These are phyloP conservation scores for Lupinus albus DNA, from an alignment of 306 rosid species.

Conservation along the genomic window DNA sequence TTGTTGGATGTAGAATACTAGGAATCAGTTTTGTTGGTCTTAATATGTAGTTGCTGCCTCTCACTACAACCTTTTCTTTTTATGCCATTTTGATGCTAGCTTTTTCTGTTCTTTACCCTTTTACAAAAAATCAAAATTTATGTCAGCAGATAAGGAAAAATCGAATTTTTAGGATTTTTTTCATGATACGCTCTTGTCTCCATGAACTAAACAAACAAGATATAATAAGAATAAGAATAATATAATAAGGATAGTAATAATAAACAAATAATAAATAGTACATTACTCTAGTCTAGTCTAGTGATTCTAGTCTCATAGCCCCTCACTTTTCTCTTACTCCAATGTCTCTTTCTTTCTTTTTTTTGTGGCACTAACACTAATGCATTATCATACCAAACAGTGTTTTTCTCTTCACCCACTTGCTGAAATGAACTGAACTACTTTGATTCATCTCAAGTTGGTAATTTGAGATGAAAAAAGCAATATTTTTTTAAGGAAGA, in stretches of 20 bases:
- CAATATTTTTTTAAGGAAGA: background rate
- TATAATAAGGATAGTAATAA: too few relatives aligned
- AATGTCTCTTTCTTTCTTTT: background rate
- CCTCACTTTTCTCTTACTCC: background rate
- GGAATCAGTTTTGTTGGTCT: slow-evolving; percentile 39
- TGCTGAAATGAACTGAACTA: background rate
- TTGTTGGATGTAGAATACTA: slow-evolving; percentile 45
- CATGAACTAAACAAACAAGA: slow-evolving; percentile 34
- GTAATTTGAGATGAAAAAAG: slow-evolving; percentile 6
- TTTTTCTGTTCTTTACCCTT: slow-evolving; percentile 34
- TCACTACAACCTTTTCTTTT: slow-evolving; percentile 8
- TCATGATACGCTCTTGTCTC: slow-evolving; percentile 76
- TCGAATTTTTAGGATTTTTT: slow-evolving; percentile 78
- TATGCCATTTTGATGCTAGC: slow-evolving; percentile 11
- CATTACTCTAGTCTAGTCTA: slow-evolving; percentile 31
- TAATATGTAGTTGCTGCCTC: slow-evolving; percentile 35
- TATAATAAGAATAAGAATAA: background rate
- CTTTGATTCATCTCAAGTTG: slow-evolving; percentile 24
- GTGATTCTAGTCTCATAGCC: background rate
- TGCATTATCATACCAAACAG: slow-evolving; percentile 41
- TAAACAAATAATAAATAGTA: background rate
- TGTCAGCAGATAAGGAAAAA: slow-evolving; percentile 42
- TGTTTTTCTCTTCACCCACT: slow-evolving; percentile 3
- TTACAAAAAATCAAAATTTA: slow-evolving; percentile 25
- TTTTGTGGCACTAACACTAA: slow-evolving; percentile 23